phyloP scores from a whole-genome alignment of 2,329 filamentous ascomycete genomes.

The Colletotrichum lentis region DNA sequence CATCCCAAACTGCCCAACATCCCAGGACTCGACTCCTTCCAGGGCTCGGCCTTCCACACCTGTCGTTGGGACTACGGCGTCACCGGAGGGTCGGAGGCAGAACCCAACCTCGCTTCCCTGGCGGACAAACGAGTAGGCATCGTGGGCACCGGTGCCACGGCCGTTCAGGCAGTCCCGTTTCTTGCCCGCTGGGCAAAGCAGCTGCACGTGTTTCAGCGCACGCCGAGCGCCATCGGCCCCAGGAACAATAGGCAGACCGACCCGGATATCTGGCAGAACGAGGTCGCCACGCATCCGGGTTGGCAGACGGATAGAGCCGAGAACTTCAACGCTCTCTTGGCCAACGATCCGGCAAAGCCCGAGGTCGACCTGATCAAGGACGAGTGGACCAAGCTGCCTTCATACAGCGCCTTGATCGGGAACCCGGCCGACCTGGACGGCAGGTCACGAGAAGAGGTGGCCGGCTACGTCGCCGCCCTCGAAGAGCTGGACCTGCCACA shows the following conservation, averaged over 20 bases:
- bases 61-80: constrained; percentile 55
- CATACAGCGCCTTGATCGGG: constrained; percentile 51
- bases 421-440: constrained; percentile 50
- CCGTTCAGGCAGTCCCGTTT: constrained; percentile 53
- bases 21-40: constrained; percentile 52
- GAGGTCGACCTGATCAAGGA: constrained; percentile 57
- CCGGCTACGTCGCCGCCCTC: neutral
- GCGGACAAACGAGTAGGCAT: constrained; percentile 56
- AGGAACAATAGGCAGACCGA: constrained; percentile 54
- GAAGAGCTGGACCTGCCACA: constrained; percentile 43
- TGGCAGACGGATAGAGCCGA: constrained; percentile 59
- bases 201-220: constrained; percentile 64
- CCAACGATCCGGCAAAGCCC: constrained; percentile 46
- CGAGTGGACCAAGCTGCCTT: constrained; percentile 54
- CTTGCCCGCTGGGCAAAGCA: constrained; percentile 55
- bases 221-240: constrained; percentile 53
- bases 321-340: constrained; percentile 51
- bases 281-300: constrained; percentile 49
- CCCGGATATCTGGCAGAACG: constrained; percentile 48
- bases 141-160: constrained; percentile 60
- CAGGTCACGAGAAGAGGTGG: constrained; percentile 38
- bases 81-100: constrained; percentile 52
- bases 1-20: too few species aligned
- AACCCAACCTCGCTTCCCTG: constrained; percentile 54
- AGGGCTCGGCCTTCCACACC: constrained; percentile 55